Base-by-base conservation (phyloP, 148 eudicot genomes). In the Cornus controversa region DNA sequence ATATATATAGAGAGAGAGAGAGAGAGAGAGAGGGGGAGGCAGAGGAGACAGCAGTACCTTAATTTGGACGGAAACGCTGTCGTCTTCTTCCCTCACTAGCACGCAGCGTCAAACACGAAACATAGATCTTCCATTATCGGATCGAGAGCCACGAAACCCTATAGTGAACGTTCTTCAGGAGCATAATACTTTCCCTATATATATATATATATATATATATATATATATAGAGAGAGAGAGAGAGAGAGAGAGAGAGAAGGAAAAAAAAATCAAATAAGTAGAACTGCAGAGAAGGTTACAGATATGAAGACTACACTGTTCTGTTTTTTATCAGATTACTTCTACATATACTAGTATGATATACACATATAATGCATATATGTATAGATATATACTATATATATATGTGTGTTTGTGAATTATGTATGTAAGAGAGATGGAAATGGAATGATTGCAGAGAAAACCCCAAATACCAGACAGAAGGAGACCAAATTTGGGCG, bases 61-160 rank as follows among this genome's bases (percentile, higher is more conserved):
- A 72, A 31, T 64, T 70, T 63, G 31, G 18, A 65, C 72, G 58
- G 71, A 80, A 80, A 76, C 73, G 80, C 29, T 78, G 81, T 67
- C 75, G 75, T 72, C 76, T 79, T 83, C 69, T 62, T 67, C 11
- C n/a, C 42, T 24, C 34, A 69, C 66, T 73, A 74, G 62, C 73
- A 80, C 74, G 57, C 74, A 80, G 81, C 80, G 58, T 71, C 70
- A 74, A 85, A 71, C 84, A 77, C 75, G 54, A 84, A 71, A 77
- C 45, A 36, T 76, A 80, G 71, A 79, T 78, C 80, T 85, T 85
- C 81, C 85, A 73, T 77, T 60, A 65, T 68, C 50, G 69, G 71
- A 79, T 69, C 79, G 7, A 71, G 53, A 60, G 64, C 42, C 34
- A 18, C 16, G 71, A 68, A n/a, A 42, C 36, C 24, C 62, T 45